Percentiles rank a stretch among this genome's conserved stretches.
Conservation (phyloP, 2,329 filamentous ascomycete genomes). For the Trichoderma sp. region DNA sequence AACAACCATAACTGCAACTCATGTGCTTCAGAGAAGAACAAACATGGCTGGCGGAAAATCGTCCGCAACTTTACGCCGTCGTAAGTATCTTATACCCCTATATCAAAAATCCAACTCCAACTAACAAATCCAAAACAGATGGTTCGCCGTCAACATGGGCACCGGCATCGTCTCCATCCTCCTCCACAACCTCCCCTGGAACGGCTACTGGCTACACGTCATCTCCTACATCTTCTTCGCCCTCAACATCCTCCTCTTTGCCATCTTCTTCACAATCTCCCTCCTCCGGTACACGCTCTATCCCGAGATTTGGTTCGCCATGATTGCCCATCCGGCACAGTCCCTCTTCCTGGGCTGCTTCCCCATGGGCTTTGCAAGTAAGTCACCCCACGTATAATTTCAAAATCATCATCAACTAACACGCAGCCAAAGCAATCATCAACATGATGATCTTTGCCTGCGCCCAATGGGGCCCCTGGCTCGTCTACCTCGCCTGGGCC, state of each 20-base stretch:
- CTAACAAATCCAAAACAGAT: slow-evolving; percentile 38
- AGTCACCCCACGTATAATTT: slow-evolving; percentile 22
- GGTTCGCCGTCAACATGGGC: slow-evolving; percentile 66
- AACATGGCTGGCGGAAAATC: slow-evolving; percentile 47
- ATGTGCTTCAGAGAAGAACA: slow-evolving; percentile 34
- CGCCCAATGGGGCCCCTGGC: slow-evolving; percentile 62
- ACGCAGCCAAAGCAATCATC: slow-evolving; percentile 51
- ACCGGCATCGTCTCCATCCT: slow-evolving; percentile 68
- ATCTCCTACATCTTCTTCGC: slow-evolving; percentile 62
- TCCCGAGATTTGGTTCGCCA: slow-evolving; percentile 64
- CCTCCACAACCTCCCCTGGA: slow-evolving; percentile 63
- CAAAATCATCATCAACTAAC: neutral
- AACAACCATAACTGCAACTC: slow-evolving; percentile 3
- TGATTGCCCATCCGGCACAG: slow-evolving; percentile 67
- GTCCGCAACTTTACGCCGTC: slow-evolving; percentile 58
- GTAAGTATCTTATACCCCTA: slow-evolving; percentile 39
- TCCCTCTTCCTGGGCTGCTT: slow-evolving; percentile 69
- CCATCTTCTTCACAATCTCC: slow-evolving; percentile 54
- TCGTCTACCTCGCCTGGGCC: slow-evolving; percentile 56
- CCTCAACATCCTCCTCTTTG: slow-evolving; percentile 61
- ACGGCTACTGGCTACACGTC: slow-evolving; percentile 58
- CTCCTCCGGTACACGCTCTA: slow-evolving; percentile 64
- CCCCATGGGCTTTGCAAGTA: slow-evolving; percentile 67
- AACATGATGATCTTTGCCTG: slow-evolving; percentile 65
- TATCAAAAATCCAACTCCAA: neutral